Evolutionary conservation across 371 early-diverging fungal genomes (phyloP).

Genomic region (Lichtheimia ornata): DNA sequence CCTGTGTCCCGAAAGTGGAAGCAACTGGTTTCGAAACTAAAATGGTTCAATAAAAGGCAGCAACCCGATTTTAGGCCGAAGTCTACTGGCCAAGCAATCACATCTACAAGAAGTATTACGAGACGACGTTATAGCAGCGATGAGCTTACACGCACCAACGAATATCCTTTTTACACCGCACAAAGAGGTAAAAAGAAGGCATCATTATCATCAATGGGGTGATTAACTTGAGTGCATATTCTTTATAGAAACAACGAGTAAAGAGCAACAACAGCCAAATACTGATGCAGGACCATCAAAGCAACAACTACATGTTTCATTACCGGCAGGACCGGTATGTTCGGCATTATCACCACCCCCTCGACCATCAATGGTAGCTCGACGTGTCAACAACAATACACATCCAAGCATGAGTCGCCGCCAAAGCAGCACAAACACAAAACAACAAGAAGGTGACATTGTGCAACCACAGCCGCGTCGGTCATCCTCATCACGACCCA

Average conservation of each 20-base stretch:
- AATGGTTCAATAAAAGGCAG: too few relatives aligned
- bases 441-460: too few relatives aligned
- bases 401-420: too few relatives aligned
- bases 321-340: slow-evolving; percentile 16
- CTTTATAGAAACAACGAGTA: too few relatives aligned
- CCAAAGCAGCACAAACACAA: too few relatives aligned
- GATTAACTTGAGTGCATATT: too few relatives aligned
- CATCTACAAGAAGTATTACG: too few relatives aligned
- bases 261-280: neutral
- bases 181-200: neutral
- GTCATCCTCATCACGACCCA: too few relatives aligned
- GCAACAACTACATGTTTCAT: slow-evolving; percentile 5
- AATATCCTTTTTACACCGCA: neutral
- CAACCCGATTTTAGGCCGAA: too few relatives aligned
- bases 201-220: too few relatives aligned
- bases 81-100: too few relatives aligned
- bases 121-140: slow-evolving; percentile 13
- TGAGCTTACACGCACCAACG: slow-evolving; percentile 5
- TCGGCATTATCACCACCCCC: slow-evolving; percentile 17
- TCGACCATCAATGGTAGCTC: slow-evolving; percentile 5
- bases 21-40: slow-evolving; percentile 6
- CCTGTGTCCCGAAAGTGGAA: slow-evolving; percentile 16
- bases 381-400: neutral
- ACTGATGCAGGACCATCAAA: slow-evolving; percentile 3
- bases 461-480: too few relatives aligned